Conservation (phyloP, 2,329 filamentous ascomycete genomes). For the Trichoderma pleuroti region DNA sequence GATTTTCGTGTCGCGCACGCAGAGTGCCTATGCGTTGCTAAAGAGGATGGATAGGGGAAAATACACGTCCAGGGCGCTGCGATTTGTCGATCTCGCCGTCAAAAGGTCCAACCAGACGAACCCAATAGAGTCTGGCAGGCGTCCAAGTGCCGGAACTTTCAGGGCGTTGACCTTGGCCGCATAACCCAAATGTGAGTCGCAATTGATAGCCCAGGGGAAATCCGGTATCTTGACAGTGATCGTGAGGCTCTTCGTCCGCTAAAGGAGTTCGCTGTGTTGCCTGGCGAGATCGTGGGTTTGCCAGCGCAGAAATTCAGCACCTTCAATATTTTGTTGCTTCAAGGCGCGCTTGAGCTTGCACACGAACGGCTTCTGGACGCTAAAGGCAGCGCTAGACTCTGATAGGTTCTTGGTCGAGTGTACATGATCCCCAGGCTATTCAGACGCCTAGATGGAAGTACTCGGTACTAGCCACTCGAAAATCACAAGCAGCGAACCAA, state of each 20-base stretch:
- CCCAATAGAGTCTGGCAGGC: constrained; percentile 1
- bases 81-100: constrained; percentile 9
- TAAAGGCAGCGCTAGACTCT: neutral
- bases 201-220: neutral
- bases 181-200: neutral
- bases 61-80: neutral
- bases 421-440: neutral
- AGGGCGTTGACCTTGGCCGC: constrained; percentile 2
- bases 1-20: constrained; percentile 23
- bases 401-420: neutral
- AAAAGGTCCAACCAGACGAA: constrained; percentile 1
- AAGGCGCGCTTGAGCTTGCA: constrained; percentile 18
- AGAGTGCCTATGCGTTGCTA: neutral
- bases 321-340: constrained; percentile 18
- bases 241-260: neutral
- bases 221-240: neutral
- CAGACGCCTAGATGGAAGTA: neutral
- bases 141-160: constrained; percentile 9
- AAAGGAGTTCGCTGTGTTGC: neutral
- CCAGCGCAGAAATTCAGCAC: constrained; percentile 15
- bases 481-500: neutral
- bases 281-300: neutral
- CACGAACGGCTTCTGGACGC: constrained; percentile 11
- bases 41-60: neutral
- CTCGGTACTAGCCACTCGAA: neutral